These are phyloP conservation scores for Ophiostoma novo-ulmi DNA, from an alignment of 2,329 filamentous ascomycete genomes.

Conservation along the genomic window DNA sequence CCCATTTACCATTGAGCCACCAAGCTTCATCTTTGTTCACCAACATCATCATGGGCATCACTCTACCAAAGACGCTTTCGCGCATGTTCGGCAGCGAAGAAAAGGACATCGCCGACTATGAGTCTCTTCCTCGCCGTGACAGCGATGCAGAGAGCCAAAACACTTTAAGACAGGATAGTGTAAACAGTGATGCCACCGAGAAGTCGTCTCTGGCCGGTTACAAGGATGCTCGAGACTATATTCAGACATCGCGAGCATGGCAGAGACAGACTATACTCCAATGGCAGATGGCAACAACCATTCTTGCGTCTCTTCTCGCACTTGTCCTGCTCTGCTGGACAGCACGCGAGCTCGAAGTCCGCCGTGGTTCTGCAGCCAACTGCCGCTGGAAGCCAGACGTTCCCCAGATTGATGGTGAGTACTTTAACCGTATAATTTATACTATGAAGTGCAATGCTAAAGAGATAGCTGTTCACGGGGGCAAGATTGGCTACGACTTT, in stretches of 20 bases:
- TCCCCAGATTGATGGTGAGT: background rate
- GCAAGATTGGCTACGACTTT: conserved; percentile 9
- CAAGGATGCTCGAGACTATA: background rate
- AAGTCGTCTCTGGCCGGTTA: background rate
- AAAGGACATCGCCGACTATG: conserved; percentile 11
- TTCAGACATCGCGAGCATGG: background rate
- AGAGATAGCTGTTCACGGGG: background rate
- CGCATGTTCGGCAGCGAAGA: conserved; percentile 16
- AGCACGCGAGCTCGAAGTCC: background rate
- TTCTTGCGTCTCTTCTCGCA: background rate
- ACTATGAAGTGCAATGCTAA: background rate
- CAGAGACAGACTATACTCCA: conserved; percentile 3
- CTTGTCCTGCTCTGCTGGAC: conserved; percentile 5
- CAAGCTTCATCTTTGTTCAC: background rate
- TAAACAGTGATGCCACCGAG: background rate
- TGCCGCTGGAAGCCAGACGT: background rate
- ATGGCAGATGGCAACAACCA: conserved; percentile 2
- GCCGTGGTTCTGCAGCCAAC: conserved; percentile 2
- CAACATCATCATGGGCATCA: background rate
- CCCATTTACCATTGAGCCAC: no score
- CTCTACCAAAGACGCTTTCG: conserved; percentile 18
- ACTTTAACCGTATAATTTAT: background rate
- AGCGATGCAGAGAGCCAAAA: conserved; percentile 4
- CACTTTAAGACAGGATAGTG: background rate
- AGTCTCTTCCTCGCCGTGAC: background rate